These are phyloP conservation scores for Moniliella sp. DNA, from an alignment of 1,284 basidiomycete species.

Conservation along the genomic window DNA sequence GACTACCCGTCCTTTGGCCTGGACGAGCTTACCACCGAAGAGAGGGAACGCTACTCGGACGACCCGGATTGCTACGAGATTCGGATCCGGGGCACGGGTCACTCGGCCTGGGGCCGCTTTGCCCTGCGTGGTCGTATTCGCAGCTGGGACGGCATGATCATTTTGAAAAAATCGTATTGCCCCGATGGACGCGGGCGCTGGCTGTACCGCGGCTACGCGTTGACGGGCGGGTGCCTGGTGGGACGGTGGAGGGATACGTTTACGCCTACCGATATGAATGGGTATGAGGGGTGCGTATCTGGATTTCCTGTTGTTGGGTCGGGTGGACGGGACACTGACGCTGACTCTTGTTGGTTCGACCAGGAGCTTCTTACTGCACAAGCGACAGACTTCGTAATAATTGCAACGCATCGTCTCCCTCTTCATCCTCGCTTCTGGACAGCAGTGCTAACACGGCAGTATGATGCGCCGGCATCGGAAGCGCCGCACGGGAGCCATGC, in stretches of 20 bases:
- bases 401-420: no score
- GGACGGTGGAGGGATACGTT: conserved; percentile 35
- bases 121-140: conserved; percentile 38
- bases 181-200: conserved; percentile 39
- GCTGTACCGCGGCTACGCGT: conserved; percentile 38
- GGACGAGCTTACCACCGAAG: background rate
- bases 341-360: background rate
- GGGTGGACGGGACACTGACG: background rate
- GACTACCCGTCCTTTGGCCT: background rate
- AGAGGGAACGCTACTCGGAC: background rate
- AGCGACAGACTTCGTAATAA: no score
- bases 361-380: background rate
- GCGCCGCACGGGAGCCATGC: no score
- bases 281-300: conserved; percentile 26
- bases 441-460: no score
- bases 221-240: conserved; percentile 21
- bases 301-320: background rate
- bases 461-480: no score
- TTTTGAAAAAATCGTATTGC: conserved; percentile 39
- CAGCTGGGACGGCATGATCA: conserved; percentile 40
- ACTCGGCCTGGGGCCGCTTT: conserved; percentile 40
- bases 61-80: conserved; percentile 1
- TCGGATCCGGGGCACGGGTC: conserved; percentile 19
- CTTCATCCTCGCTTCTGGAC: no score
- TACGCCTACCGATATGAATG: conserved; percentile 30